A percentile compares a stretch with the other conserved stretches of the same genome.
These are phyloP conservation scores for Torulaspora pretoriensis DNA, from an alignment of 1,139 yeast species.

Conservation along the genomic window DNA sequence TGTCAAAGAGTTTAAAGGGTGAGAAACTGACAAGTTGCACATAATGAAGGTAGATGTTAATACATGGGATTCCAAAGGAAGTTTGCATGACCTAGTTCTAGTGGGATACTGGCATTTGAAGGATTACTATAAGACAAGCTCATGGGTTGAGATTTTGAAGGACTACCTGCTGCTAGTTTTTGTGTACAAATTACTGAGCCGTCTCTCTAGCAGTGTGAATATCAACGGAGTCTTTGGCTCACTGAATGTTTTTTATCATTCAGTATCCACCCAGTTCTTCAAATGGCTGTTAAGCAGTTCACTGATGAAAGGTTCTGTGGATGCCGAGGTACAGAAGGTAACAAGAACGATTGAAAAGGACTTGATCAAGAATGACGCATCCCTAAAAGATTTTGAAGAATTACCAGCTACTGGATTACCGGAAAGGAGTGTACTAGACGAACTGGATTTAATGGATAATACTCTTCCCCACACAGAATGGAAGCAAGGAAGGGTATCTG, in stretches of 20 bases:
- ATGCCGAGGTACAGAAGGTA: slow-evolving; percentile 52
- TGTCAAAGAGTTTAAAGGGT: too few species aligned
- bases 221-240: slow-evolving; percentile 44
- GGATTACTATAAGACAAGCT: slow-evolving; percentile 13
- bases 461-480: slow-evolving; percentile 65
- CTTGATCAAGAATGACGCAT: slow-evolving; percentile 50
- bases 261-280: slow-evolving; percentile 34
- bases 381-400: slow-evolving; percentile 43
- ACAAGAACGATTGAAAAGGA: slow-evolving; percentile 49
- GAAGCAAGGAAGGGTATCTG: slow-evolving; percentile 81
- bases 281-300: slow-evolving; percentile 47
- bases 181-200: slow-evolving; percentile 13
- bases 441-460: slow-evolving; percentile 46
- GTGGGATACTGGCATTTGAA: neutral
- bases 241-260: slow-evolving; percentile 19
- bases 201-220: slow-evolving; percentile 15
- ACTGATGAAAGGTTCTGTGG: slow-evolving; percentile 52
- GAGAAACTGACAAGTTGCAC: neutral
- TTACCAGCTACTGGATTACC: slow-evolving; percentile 59
- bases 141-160: slow-evolving; percentile 23
- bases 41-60: slow-evolving; percentile 1
- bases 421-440: slow-evolving; percentile 42
- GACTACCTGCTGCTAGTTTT: slow-evolving; percentile 22
- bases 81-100: neutral
- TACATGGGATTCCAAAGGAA: neutral